Evolutionary conservation across 805 yeast species (phyloP), one percentile per base, ranked within the genome.

Genomic region (Candida michaelii): DNA sequence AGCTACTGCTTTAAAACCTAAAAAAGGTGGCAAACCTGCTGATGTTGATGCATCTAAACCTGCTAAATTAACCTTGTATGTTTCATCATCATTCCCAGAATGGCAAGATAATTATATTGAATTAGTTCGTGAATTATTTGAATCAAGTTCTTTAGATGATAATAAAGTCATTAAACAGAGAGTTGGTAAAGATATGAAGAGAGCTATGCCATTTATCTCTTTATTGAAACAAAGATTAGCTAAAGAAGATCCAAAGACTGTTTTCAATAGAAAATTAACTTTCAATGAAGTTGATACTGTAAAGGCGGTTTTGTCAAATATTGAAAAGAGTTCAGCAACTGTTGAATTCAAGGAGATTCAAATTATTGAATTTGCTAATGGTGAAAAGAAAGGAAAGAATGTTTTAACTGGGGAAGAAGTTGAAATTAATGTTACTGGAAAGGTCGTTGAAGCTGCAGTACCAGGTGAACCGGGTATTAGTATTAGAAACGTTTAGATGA

Each of bases 141-240:
- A 80, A 62, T 35, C 82, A 79, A 27, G 29, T 25, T 65, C 78
- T 21, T 72, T 85, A 57, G 72, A 81, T 50, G 91, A 85, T 62
- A 83, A 76, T 69, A 76, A 74, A 56, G 70, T 68, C 44, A 71
- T 85, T 54, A 83, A 77, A 62, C 77, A 80, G 52, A 79, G 72
- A 60, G 81, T 85, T 47, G 87, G 87, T 51, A 83, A 82, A 63
- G 98, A 93, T 58, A 87, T 90, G 86, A 93, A 93, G 78, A 84
- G 95, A 55, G 97, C 96, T 46, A 93, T 93, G 98, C 98, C 98
- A 46, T 91, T 90, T 65, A 89, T 93, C 48, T 83, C 91, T 50
- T 71, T 80, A 54, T 73, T 93, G 64, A 90, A 93, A 67, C 87
- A 83, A 60, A 82, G 95, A 70, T 74, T 93, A 52, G 67, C 74